Percentiles rank a stretch among this genome's conserved stretches.
Evolutionary conservation across 768 basidiomycete genomes (phyloP).

Genomic region (Trametes cubensis): DNA sequence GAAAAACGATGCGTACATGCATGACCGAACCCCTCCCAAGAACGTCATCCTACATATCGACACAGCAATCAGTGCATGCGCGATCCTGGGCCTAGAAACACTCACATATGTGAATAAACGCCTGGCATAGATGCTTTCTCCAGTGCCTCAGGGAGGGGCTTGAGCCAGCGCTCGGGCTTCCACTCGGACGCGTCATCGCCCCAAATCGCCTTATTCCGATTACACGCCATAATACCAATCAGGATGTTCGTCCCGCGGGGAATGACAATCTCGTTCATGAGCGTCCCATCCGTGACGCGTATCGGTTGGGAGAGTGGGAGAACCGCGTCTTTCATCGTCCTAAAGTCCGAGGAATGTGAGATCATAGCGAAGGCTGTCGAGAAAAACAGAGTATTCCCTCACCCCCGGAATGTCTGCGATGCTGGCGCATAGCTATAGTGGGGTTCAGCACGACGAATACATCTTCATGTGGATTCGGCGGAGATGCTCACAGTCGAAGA

Average conservation of each 20-base stretch:
- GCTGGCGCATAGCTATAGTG: conserved; percentile 47
- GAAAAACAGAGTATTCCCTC: background rate
- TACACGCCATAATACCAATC: conserved; percentile 49
- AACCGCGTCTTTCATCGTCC: conserved; percentile 54
- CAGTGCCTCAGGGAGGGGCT: conserved; percentile 25
- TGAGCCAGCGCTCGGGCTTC: conserved; percentile 66
- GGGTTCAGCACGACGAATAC: background rate
- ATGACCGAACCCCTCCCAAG: conserved; percentile 10
- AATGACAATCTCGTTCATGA: conserved; percentile 45
- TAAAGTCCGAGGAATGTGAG: background rate
- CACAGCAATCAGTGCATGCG: background rate
- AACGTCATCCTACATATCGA: conserved; percentile 7
- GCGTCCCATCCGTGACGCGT: conserved; percentile 43
- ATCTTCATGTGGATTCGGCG: background rate
- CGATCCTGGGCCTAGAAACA: background rate
- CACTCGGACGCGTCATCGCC: conserved; percentile 61
- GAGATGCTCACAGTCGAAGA: conserved; percentile 43
- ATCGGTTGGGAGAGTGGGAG: conserved; percentile 60
- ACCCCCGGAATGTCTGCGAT: conserved; percentile 35
- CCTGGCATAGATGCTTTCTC: conserved; percentile 27
- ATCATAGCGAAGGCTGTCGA: background rate
- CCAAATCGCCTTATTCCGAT: conserved; percentile 60
- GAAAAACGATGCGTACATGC: conserved; percentile 1
- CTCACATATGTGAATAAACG: conserved; percentile 30
- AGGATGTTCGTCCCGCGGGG: conserved; percentile 50